Conservation (phyloP, 352 stramenopile species). For the Thalassiosira exigua region DNA sequence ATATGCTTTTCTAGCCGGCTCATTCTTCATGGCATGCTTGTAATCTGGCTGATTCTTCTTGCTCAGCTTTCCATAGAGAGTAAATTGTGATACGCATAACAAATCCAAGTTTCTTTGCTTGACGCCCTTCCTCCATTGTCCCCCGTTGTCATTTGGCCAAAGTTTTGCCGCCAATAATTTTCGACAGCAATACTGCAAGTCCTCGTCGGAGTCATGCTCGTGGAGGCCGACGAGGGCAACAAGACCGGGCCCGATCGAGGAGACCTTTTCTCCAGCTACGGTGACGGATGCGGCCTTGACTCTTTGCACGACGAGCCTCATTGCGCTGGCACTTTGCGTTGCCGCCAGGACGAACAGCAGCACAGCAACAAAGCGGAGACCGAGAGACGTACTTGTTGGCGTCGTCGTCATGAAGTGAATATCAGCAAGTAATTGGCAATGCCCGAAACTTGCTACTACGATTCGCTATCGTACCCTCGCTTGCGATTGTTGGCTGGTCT, state of each 20-base stretch:
- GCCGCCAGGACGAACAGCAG: too few species aligned
- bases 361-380: too few species aligned
- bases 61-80: constrained; percentile 79
- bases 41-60: constrained; percentile 86
- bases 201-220: constrained; percentile 67
- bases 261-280: constrained; percentile 71
- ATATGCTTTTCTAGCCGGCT: constrained; percentile 71
- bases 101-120: constrained; percentile 77
- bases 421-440: too few species aligned
- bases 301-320: constrained; percentile 82
- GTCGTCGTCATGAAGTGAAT: too few species aligned
- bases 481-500: too few species aligned
- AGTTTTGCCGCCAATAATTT: constrained; percentile 74
- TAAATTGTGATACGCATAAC: constrained; percentile 85
- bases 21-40: constrained; percentile 82
- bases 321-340: too few species aligned
- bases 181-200: constrained; percentile 82
- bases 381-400: too few species aligned
- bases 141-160: constrained; percentile 78
- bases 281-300: constrained; percentile 84
- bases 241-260: constrained; percentile 74
- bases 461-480: too few species aligned
- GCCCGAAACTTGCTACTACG: too few species aligned
- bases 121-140: constrained; percentile 71
- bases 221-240: constrained; percentile 81